These are phyloP conservation scores for Phytophthora aleatoria DNA, from an alignment of 352 stramenopile species.

Conservation along the genomic window DNA sequence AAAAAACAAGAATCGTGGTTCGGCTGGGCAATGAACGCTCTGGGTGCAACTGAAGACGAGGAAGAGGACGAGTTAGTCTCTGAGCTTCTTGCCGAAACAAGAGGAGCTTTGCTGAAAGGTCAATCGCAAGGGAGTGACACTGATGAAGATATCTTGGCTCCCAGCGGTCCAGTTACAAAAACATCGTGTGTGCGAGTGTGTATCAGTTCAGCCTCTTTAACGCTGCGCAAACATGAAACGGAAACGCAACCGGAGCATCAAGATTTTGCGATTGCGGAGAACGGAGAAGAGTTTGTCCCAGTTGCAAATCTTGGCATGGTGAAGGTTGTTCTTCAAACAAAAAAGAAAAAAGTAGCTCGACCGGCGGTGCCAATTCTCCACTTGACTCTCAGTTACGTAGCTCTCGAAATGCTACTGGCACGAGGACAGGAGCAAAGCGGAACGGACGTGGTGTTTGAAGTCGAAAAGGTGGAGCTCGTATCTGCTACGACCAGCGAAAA, in stretches of 20 bases:
- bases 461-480: conserved; percentile 64
- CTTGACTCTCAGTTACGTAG: conserved; percentile 56
- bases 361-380: conserved; percentile 63
- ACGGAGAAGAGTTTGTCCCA: conserved; percentile 64
- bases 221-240: conserved; percentile 61
- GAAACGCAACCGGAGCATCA: conserved; percentile 16
- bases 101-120: conserved; percentile 46
- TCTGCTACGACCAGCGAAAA: conserved; percentile 35
- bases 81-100: conserved; percentile 73
- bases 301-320: conserved; percentile 87
- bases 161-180: conserved; percentile 29
- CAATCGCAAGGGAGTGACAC: conserved; percentile 21
- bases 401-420: conserved; percentile 50
- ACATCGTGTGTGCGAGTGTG: conserved; percentile 61
- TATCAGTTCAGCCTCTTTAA: conserved; percentile 62
- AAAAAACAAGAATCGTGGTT: conserved; percentile 58
- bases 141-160: conserved; percentile 15
- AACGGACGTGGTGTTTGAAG: conserved; percentile 72
- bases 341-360: conserved; percentile 53
- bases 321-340: conserved; percentile 50
- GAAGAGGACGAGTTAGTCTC: conserved; percentile 71
- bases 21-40: conserved; percentile 69
- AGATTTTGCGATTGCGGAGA: conserved; percentile 23
- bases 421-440: conserved; percentile 32
- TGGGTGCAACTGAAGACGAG: conserved; percentile 54